Conservation (phyloP, 2,329 filamentous ascomycete species). For the Colletotrichum euphorbiae region DNA sequence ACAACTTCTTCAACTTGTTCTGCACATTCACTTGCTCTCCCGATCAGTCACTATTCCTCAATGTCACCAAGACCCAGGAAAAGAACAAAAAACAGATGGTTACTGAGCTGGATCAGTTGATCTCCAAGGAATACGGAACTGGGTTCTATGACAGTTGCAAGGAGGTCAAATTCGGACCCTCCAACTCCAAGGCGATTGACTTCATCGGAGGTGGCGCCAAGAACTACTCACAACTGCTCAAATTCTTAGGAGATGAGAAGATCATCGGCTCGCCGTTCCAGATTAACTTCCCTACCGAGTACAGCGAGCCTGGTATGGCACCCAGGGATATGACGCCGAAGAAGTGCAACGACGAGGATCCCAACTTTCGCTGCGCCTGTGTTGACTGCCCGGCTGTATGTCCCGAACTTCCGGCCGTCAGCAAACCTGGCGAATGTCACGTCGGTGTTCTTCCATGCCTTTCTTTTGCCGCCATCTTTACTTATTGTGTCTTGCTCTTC, state of each 20-base stretch:
- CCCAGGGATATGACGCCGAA: conserved; percentile 79
- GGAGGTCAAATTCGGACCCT: conserved; percentile 97
- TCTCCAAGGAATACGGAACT: conserved; percentile 84
- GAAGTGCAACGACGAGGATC: conserved; percentile 89
- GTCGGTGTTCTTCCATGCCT: conserved; percentile 92
- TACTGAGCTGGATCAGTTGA: conserved; percentile 89
- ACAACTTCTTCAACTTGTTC: conserved; percentile 98
- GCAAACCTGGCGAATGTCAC: conserved; percentile 76
- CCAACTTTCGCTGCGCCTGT: conserved; percentile 89
- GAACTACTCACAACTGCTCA: conserved; percentile 87
- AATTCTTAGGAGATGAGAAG: conserved; percentile 94
- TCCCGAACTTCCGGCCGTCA: conserved; percentile 82
- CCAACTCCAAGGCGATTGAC: conserved; percentile 93
- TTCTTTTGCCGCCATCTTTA: conserved; percentile 90
- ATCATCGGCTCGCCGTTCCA: conserved; percentile 94
- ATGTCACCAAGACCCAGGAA: conserved; percentile 80
- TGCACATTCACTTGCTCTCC: conserved; percentile 99
- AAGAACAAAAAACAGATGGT: conserved; percentile 72
- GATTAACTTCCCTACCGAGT: conserved; percentile 85
- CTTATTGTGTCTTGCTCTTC: conserved; percentile 82
- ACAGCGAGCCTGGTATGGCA: conserved; percentile 76
- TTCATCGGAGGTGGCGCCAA: conserved; percentile 96
- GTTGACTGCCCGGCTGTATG: conserved; percentile 92
- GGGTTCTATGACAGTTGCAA: conserved; percentile 98
- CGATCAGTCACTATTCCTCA: conserved; percentile 94